These are phyloP conservation scores for Houttuynia cordata DNA, from an alignment of 164 flowering plant genomes.

Conservation along the genomic window DNA sequence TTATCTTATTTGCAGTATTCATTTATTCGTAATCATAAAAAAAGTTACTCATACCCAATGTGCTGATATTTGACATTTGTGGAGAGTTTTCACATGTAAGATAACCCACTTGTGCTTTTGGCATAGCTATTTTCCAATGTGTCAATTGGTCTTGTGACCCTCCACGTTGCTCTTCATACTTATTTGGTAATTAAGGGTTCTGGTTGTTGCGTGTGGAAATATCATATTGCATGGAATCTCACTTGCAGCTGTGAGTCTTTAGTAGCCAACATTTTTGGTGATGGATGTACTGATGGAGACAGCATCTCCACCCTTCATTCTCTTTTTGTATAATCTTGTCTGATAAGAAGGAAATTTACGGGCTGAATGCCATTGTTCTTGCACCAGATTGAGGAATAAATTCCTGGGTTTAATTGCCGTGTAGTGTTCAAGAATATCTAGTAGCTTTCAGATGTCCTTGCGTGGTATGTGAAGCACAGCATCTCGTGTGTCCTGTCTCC, in stretches of 20 bases:
- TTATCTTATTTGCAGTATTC: slow-evolving; percentile 7
- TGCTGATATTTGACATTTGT: slow-evolving; percentile 10
- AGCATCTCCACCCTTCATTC: slow-evolving; percentile 3
- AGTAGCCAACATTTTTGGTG: slow-evolving; percentile 38
- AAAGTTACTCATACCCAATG: slow-evolving; percentile 9
- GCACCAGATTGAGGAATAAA: slow-evolving; percentile 35
- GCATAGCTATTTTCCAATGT: not conserved
- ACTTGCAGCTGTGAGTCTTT: slow-evolving; percentile 19
- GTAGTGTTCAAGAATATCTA: not conserved
- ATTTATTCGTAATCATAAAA: slow-evolving; percentile 14
- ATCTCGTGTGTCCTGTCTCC: not conserved
- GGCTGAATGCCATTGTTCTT: slow-evolving; percentile 14
- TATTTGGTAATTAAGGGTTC: slow-evolving; percentile 18
- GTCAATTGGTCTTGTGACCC: not conserved
- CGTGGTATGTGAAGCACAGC: not conserved
- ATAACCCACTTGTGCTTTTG: not conserved
- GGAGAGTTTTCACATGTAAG: no score
- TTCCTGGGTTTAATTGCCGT: slow-evolving; percentile 18
- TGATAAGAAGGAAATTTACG: slow-evolving; percentile 18
- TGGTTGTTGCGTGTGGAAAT: slow-evolving; percentile 30
- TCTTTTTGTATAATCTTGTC: slow-evolving; percentile 5
- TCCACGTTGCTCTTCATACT: slow-evolving; percentile 1
- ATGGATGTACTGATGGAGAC: slow-evolving; percentile 38
- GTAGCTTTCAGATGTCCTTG: not conserved
- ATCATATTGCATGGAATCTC: slow-evolving; percentile 20